These are phyloP conservation scores for Agaricus subrufescens DNA, from an alignment of 768 basidiomycete species.

Conservation along the genomic window DNA sequence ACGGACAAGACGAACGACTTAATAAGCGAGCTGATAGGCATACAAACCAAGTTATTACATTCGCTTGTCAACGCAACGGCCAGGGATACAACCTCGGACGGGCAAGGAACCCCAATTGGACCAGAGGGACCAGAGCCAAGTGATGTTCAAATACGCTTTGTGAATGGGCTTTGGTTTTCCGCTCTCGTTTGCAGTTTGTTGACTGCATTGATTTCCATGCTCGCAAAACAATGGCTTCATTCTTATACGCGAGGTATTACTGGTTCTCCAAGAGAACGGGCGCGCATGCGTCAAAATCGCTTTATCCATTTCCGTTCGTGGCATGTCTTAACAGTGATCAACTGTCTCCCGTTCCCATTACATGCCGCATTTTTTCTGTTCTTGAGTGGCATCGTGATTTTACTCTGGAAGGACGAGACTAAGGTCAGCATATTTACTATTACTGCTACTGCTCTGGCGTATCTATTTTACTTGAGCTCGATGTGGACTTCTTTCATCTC, in stretches of 20 bases:
- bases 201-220: constrained; percentile 39
- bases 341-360: constrained; percentile 33
- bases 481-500: constrained; percentile 34
- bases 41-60: constrained; percentile 14
- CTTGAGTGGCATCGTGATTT: constrained; percentile 35
- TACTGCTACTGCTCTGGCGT: constrained; percentile 29
- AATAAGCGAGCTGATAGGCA: constrained; percentile 24
- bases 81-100: too few species aligned
- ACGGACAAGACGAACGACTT: constrained; percentile 31
- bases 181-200: constrained; percentile 37
- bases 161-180: constrained; percentile 44
- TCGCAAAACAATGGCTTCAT: constrained; percentile 43
- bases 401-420: constrained; percentile 33
- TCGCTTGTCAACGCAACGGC: too few species aligned
- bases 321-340: constrained; percentile 35
- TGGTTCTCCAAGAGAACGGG: constrained; percentile 32
- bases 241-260: constrained; percentile 26
- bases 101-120: too few species aligned
- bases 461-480: constrained; percentile 31
- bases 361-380: constrained; percentile 37
- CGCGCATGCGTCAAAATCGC: constrained; percentile 31
- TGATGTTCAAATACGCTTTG: constrained; percentile 26
- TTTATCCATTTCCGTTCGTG: constrained; percentile 31
- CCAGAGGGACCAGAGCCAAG: constrained; percentile 11
- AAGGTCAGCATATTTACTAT: constrained; percentile 28